phyloP scores from a whole-genome alignment of 2,329 filamentous ascomycete genomes.

The Pseudogymnoascus sp. region DNA sequence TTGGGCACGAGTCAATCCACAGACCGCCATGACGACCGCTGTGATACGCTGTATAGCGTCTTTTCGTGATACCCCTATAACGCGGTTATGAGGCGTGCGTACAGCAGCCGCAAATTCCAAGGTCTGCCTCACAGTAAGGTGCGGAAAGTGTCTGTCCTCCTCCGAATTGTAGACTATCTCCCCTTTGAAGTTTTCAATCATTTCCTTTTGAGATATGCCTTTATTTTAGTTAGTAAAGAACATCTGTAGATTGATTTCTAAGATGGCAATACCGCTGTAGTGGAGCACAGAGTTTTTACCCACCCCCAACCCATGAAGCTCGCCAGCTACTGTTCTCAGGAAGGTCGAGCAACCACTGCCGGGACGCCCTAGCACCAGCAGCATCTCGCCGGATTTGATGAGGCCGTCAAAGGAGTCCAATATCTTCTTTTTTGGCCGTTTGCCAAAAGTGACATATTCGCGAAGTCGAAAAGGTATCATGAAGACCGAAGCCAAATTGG shows the following conservation, averaged over 20 bases:
- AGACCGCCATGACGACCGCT: neutral
- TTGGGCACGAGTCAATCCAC: slow-evolving; percentile 38
- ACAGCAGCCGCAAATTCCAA: slow-evolving; percentile 44
- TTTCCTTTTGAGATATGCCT: slow-evolving; percentile 11
- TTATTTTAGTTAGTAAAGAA: too few species aligned
- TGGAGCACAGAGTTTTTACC: slow-evolving; percentile 21
- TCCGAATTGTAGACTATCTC: slow-evolving; percentile 52
- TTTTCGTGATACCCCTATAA: neutral
- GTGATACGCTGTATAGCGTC: neutral
- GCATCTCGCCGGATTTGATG: slow-evolving; percentile 63
- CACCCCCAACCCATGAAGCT: slow-evolving; percentile 13
- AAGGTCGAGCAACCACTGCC: slow-evolving; percentile 65
- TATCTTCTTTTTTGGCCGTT: neutral
- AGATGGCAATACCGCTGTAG: neutral
- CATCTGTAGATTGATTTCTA: too few species aligned
- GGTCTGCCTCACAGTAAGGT: slow-evolving; percentile 43
- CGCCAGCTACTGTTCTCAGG: slow-evolving; percentile 53
- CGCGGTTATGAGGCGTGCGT: slow-evolving; percentile 11
- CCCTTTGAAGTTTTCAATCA: slow-evolving; percentile 36
- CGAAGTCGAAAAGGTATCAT: neutral
- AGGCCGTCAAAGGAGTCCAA: slow-evolving; percentile 34
- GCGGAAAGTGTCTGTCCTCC: slow-evolving; percentile 44
- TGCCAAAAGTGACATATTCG: slow-evolving; percentile 6
- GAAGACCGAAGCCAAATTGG: neutral
- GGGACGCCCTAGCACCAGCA: slow-evolving; percentile 60